A percentile compares a stretch with the other conserved stretches of the same genome.
phyloP scores from a whole-genome alignment of 2,329 filamentous ascomycete genomes.

The Sordariomycetes sp. region DNA sequence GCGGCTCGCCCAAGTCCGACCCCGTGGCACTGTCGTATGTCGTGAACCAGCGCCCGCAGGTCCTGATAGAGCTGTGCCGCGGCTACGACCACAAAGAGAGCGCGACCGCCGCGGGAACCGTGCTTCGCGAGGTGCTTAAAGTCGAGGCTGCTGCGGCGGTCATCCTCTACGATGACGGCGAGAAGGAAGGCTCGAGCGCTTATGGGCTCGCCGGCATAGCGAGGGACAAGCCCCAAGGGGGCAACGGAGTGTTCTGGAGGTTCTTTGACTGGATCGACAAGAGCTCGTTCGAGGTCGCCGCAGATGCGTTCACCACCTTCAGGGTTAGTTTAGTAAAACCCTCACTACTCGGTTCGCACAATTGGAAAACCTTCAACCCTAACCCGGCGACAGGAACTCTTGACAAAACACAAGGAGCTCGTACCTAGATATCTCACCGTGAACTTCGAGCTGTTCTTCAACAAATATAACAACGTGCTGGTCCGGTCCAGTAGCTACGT shows the following conservation, averaged over 20 bases:
- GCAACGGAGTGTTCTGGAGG: constrained; percentile 83
- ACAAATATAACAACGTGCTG: constrained; percentile 74
- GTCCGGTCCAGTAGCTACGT: constrained; percentile 93
- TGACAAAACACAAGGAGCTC: constrained; percentile 87
- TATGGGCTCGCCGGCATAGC: constrained; percentile 69
- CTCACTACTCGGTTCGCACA: neutral
- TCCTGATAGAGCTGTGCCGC: constrained; percentile 76
- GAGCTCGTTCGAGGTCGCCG: constrained; percentile 90
- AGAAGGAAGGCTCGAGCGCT: constrained; percentile 54
- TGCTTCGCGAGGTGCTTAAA: constrained; percentile 77
- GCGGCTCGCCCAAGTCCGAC: constrained; percentile 53
- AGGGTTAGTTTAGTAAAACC: constrained; percentile 44
- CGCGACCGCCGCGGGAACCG: constrained; percentile 80
- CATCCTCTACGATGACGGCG: constrained; percentile 83
- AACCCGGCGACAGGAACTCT: constrained; percentile 51
- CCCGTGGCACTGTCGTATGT: constrained; percentile 82
- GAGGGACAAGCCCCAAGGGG: constrained; percentile 59
- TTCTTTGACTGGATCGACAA: constrained; percentile 98
- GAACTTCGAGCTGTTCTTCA: constrained; percentile 91
- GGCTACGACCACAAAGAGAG: constrained; percentile 87
- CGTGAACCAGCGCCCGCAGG: constrained; percentile 72
- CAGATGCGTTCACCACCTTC: constrained; percentile 96
- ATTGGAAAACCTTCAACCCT: neutral
- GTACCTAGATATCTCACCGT: constrained; percentile 77
- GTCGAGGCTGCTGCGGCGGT: constrained; percentile 83